phyloP scores from a whole-genome alignment of 2,329 filamentous ascomycete genomes.

The Beauveria caledonica region DNA sequence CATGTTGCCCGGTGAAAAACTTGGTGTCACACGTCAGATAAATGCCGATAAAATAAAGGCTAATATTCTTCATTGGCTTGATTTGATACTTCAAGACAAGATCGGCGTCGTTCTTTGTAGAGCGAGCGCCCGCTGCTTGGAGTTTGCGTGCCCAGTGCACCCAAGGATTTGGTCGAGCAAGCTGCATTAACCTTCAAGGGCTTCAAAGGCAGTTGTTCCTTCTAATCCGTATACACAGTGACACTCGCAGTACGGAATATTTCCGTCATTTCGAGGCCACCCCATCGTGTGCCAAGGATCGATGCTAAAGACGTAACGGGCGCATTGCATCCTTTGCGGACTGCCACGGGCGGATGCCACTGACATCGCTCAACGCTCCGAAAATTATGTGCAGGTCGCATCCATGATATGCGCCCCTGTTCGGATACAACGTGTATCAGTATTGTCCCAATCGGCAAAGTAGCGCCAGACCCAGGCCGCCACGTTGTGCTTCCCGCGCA shows the following conservation, averaged over 20 bases:
- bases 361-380: conserved; percentile 30
- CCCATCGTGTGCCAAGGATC: conserved; percentile 26
- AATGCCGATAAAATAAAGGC: too few relatives aligned
- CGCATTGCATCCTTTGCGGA: conserved; percentile 30
- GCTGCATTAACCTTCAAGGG: conserved; percentile 20
- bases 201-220: conserved; percentile 17
- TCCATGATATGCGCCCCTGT: conserved; percentile 41
- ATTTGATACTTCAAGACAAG: too few relatives aligned
- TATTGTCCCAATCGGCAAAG: conserved; percentile 39
- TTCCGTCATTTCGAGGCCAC: conserved; percentile 27
- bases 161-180: conserved; percentile 19
- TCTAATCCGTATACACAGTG: conserved; percentile 21
- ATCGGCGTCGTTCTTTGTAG: too few relatives aligned
- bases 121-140: neutral
- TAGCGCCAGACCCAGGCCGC: conserved; percentile 39
- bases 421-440: conserved; percentile 33
- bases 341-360: conserved; percentile 24
- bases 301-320: conserved; percentile 32
- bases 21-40: too few relatives aligned
- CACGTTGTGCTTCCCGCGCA: conserved; percentile 26
- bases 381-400: conserved; percentile 40
- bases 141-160: conserved; percentile 15
- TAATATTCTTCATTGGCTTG: neutral
- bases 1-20: neutral
- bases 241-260: conserved; percentile 16